Conservation (phyloP, 139 green algal species). For the Chara braunii region DNA sequence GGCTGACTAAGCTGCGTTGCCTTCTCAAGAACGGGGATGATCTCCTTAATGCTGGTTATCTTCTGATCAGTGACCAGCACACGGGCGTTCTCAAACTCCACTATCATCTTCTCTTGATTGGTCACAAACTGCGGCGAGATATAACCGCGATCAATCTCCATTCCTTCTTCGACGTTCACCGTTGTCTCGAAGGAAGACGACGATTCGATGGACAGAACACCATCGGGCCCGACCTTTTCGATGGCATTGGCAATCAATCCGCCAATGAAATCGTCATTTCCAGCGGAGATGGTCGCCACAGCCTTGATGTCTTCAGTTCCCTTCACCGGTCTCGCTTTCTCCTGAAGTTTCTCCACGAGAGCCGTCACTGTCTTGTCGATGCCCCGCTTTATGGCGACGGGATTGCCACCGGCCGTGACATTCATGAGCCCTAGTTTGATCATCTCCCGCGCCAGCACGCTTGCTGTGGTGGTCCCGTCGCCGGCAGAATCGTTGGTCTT, state of each 20-base stretch:
- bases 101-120: constrained; percentile 80
- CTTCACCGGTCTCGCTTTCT: constrained; percentile 73
- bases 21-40: constrained; percentile 74
- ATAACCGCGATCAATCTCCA: constrained; percentile 91
- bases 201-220: constrained; percentile 91
- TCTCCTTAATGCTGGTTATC: constrained; percentile 64
- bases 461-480: constrained; percentile 95
- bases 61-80: constrained; percentile 96
- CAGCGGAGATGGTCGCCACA: constrained; percentile 70
- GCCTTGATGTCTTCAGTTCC: constrained; percentile 83
- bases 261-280: constrained; percentile 75
- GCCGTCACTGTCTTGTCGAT: constrained; percentile 88
- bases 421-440: constrained; percentile 66
- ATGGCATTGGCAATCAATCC: constrained; percentile 78
- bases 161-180: constrained; percentile 88
- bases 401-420: constrained; percentile 88
- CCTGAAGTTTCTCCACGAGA: constrained; percentile 76
- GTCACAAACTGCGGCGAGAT: constrained; percentile 94
- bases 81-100: constrained; percentile 83
- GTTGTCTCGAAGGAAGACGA: constrained; percentile 64
- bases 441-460: constrained; percentile 87
- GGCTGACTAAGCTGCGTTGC: constrained; percentile 33
- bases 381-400: constrained; percentile 87
- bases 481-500: constrained; percentile 92
- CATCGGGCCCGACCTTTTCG: constrained; percentile 77